These are phyloP conservation scores for Sarcodon aspratus DNA, from an alignment of 768 basidiomycete genomes.

Conservation along the genomic window DNA sequence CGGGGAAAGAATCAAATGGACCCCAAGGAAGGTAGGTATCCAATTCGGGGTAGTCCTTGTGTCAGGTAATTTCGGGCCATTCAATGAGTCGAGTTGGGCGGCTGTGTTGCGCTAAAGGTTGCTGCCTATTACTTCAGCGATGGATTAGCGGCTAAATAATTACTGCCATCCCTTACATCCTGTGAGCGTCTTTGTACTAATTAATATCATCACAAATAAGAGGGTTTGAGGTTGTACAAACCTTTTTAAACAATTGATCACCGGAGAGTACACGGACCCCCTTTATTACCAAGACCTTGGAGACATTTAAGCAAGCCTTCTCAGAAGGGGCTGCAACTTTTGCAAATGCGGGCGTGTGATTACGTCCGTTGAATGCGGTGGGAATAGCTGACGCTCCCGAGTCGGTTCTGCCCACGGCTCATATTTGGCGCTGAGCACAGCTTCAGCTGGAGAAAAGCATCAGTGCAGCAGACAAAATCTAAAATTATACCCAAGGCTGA, in stretches of 20 bases:
- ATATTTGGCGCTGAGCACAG: conserved; percentile 47
- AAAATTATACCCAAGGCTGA: conserved; percentile 37
- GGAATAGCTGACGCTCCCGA: conserved; percentile 76
- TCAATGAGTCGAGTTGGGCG: no score
- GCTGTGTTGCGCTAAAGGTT: no score
- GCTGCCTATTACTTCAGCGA: no score
- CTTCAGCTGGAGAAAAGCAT: conserved; percentile 29
- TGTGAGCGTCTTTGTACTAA: no score
- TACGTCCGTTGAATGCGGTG: conserved; percentile 58
- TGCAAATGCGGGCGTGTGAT: conserved; percentile 66
- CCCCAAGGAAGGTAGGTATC: conserved; percentile 22
- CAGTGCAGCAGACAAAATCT: not conserved
- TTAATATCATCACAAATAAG: no score
- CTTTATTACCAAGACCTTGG: conserved; percentile 59
- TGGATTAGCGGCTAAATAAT: no score
- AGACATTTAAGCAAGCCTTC: conserved; percentile 51
- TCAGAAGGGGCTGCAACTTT: conserved; percentile 44
- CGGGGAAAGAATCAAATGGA: conserved; percentile 5
- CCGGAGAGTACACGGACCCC: conserved; percentile 62
- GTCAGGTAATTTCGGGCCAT: no score
- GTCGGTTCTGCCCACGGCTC: conserved; percentile 49
- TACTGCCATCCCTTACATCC: no score
- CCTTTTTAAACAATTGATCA: conserved; percentile 48
- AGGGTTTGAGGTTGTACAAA: conserved; percentile 7
- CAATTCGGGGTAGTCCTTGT: conserved; percentile 10